Evolutionary conservation across 805 yeast species (phyloP).

Genomic region (Pichia scutulata): DNA sequence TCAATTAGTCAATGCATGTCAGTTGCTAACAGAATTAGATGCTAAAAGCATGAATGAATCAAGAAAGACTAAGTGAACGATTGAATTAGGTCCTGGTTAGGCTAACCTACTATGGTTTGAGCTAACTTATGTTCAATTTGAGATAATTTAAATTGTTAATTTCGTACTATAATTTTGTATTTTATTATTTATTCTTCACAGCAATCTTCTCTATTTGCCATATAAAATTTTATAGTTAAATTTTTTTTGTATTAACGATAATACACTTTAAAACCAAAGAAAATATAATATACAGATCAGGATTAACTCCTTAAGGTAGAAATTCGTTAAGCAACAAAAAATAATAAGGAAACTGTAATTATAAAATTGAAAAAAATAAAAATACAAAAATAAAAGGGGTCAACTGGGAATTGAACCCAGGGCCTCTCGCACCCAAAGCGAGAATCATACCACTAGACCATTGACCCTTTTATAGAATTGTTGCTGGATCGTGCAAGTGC

Average conservation of each 20-base stretch:
- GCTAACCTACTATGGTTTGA: background rate
- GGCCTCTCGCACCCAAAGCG: conserved; percentile 52
- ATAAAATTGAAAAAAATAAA: conserved; percentile 2
- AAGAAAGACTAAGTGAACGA: conserved; percentile 2
- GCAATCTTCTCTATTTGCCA: too few relatives aligned
- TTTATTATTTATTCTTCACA: background rate
- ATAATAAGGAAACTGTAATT: too few relatives aligned
- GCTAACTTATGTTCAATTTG: background rate
- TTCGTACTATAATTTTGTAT: background rate
- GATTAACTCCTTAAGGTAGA: too few relatives aligned
- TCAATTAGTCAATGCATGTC: conserved; percentile 81
- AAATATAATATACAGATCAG: too few relatives aligned
- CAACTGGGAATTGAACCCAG: conserved; percentile 47
- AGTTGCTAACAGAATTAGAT: conserved; percentile 70
- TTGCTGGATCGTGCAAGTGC: too few relatives aligned
- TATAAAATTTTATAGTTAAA: background rate
- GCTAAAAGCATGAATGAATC: conserved; percentile 35
- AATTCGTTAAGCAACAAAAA: too few relatives aligned
- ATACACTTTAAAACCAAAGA: background rate
- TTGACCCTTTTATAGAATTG: conserved; percentile 16
- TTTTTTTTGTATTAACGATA: background rate
- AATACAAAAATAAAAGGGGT: conserved; percentile 19
- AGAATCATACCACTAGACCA: conserved; percentile 54
- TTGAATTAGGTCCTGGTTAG: background rate
- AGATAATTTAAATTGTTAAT: background rate